Percentiles rank a stretch among this genome's conserved stretches.
These are phyloP conservation scores for Paxillus rubicundulus DNA, from an alignment of 768 basidiomycete species.

Conservation along the genomic window DNA sequence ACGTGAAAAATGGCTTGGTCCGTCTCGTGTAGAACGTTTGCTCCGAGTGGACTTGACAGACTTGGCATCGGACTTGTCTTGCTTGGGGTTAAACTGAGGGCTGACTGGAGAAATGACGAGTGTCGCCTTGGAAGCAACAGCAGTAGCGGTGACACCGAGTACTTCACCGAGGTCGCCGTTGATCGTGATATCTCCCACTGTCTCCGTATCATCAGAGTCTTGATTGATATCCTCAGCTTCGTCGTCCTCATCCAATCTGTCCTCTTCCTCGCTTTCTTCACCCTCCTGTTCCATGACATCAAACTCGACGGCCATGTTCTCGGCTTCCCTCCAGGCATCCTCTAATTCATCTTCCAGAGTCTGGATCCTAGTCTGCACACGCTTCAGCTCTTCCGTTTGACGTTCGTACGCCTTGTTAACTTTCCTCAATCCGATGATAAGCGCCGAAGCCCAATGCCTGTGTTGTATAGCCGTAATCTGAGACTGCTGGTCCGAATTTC, in stretches of 20 bases:
- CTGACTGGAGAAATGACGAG: constrained; percentile 16
- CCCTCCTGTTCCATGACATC: constrained; percentile 52
- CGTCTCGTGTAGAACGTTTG: constrained; percentile 22
- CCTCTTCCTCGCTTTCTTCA: constrained; percentile 20
- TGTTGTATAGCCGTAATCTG: constrained; percentile 63
- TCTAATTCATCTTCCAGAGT: constrained; percentile 68
- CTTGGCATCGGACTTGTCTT: constrained; percentile 16
- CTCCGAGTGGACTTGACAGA: constrained; percentile 27
- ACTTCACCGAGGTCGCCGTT: constrained; percentile 32
- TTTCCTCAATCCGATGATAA: constrained; percentile 76
- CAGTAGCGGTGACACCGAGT: constrained; percentile 37
- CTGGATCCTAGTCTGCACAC: constrained; percentile 45
- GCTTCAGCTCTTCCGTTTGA: constrained; percentile 55
- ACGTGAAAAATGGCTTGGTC: constrained; percentile 37
- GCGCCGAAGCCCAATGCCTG: constrained; percentile 70
- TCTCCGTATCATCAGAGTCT: constrained; percentile 27
- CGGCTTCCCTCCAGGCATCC: constrained; percentile 80
- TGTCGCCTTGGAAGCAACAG: constrained; percentile 37
- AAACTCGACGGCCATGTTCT: constrained; percentile 67
- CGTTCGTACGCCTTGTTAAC: constrained; percentile 72
- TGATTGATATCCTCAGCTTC: constrained; percentile 4
- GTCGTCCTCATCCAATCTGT: constrained; percentile 7
- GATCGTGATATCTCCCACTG: constrained; percentile 21
- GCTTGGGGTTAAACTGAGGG: background rate
- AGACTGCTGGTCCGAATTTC: constrained; percentile 57